Conservation (phyloP, 495 filamentous ascomycete species). For the Aspergillus panamensis region DNA sequence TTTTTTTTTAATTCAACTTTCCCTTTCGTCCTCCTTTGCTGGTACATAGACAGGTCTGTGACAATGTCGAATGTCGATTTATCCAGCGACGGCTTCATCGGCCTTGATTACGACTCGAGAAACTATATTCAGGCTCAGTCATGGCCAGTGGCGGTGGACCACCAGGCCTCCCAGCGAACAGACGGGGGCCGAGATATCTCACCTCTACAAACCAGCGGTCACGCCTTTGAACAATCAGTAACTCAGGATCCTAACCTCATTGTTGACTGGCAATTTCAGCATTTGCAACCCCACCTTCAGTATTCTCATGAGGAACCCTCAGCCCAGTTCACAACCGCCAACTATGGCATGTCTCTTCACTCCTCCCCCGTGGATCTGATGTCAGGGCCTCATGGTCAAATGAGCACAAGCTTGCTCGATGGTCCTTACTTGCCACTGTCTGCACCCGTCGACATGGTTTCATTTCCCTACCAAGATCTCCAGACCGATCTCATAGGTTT, state of each 20-base stretch:
- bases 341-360: slow-evolving; percentile 50
- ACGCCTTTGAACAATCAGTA: slow-evolving; percentile 45
- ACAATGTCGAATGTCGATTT: slow-evolving; percentile 47
- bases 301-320: slow-evolving; percentile 44
- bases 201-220: slow-evolving; percentile 48
- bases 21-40: slow-evolving; percentile 5
- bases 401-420: slow-evolving; percentile 64
- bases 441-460: slow-evolving; percentile 61
- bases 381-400: slow-evolving; percentile 60
- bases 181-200: slow-evolving; percentile 42
- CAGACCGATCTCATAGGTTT: slow-evolving; percentile 55
- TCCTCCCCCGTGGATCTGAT: slow-evolving; percentile 67
- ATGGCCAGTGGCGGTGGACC: slow-evolving; percentile 45
- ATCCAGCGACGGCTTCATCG: slow-evolving; percentile 43
- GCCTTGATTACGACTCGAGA: slow-evolving; percentile 49
- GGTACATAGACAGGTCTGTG: slow-evolving; percentile 14
- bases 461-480: slow-evolving; percentile 73
- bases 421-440: slow-evolving; percentile 64
- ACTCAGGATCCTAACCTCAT: slow-evolving; percentile 45
- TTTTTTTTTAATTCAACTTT: slow-evolving; percentile 9
- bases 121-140: slow-evolving; percentile 42
- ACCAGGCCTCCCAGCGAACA: slow-evolving; percentile 33
- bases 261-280: slow-evolving; percentile 53
- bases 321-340: slow-evolving; percentile 46
- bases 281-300: slow-evolving; percentile 47